Evolutionary conservation across 164 flowering plant species (phyloP).

Genomic region (Brasenia schreberi): DNA sequence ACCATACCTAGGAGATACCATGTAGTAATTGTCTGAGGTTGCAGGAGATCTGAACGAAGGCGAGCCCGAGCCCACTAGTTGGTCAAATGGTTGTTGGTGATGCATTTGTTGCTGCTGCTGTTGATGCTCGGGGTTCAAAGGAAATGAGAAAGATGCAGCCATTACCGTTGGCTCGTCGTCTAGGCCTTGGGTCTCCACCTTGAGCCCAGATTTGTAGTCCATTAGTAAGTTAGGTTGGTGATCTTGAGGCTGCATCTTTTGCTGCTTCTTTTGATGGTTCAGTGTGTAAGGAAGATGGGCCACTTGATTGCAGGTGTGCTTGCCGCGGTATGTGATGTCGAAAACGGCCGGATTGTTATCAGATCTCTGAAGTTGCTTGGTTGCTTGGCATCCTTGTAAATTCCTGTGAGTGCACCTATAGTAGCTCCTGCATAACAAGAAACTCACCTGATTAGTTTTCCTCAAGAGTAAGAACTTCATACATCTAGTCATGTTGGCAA

Average conservation of each 20-base stretch:
- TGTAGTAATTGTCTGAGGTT: conserved; percentile 44
- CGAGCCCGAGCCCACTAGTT: conserved; percentile 15
- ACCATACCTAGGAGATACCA: conserved; percentile 19
- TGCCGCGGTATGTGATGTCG: conserved; percentile 68
- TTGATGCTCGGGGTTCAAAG: conserved; percentile 16
- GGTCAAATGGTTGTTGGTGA: conserved; percentile 7
- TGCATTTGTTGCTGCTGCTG: conserved; percentile 5
- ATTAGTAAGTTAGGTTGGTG: conserved; percentile 12
- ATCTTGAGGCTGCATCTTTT: conserved; percentile 6
- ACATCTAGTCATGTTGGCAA: no score
- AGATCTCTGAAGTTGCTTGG: conserved; percentile 90
- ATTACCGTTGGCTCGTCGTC: conserved; percentile 17
- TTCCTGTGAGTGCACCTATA: conserved; percentile 81
- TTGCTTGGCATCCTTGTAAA: conserved; percentile 62
- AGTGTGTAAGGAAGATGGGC: conserved; percentile 5
- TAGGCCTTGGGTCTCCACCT: conserved; percentile 21
- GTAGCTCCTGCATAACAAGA: conserved; percentile 53
- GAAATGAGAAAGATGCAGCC: conserved; percentile 24
- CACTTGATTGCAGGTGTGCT: conserved; percentile 47
- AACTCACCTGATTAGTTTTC: no score
- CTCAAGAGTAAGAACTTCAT: no score
- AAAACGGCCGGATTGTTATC: conserved; percentile 63
- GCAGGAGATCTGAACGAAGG: conserved; percentile 46
- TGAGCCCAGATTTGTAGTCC: conserved; percentile 18
- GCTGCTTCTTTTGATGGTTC: conserved; percentile 3